Conservation (phyloP, 331 rosid species). For the Pyracantha coccinea region DNA sequence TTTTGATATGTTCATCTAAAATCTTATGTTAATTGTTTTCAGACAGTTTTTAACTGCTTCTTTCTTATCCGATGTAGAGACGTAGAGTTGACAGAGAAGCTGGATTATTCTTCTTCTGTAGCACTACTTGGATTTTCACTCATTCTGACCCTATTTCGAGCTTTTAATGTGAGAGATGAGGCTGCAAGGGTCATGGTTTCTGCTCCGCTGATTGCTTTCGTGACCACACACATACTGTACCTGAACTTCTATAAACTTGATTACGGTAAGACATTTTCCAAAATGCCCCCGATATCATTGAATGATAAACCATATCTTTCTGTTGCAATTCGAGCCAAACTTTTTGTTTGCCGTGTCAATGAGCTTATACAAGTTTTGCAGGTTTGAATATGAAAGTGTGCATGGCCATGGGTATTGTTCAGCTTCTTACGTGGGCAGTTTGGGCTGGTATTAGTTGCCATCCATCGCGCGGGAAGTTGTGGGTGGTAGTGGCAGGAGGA, state of each 20-base stretch:
- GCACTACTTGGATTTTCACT: constrained; percentile 82
- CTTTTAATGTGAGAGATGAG: constrained; percentile 78
- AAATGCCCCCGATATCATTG: neutral
- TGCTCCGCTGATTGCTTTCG: constrained; percentile 83
- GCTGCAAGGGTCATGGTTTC: constrained; percentile 87
- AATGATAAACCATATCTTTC: neutral
- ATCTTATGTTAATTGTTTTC: constrained; percentile 8
- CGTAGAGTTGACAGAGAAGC: constrained; percentile 89
- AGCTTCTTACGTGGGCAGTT: constrained; percentile 79
- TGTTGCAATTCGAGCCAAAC: neutral
- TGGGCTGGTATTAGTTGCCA: constrained; percentile 55
- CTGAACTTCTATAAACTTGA: constrained; percentile 78
- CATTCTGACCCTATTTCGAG: constrained; percentile 52
- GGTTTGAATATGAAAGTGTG: constrained; percentile 77
- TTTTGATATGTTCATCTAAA: neutral
- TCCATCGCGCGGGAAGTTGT: constrained; percentile 64
- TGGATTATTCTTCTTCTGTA: constrained; percentile 77
- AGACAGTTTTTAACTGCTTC: neutral
- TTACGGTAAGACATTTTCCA: constrained; percentile 47
- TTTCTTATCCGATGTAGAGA: constrained; percentile 40
- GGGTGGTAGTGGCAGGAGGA: constrained; percentile 59
- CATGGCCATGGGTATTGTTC: constrained; percentile 40
- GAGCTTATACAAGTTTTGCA: constrained; percentile 35
- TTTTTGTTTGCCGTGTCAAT: neutral
- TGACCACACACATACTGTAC: constrained; percentile 84